A percentile compares a stretch with the other conserved stretches of the same genome.
These are phyloP conservation scores for Cytospora leucostoma DNA, from an alignment of 2,329 filamentous ascomycete species.

Conservation along the genomic window DNA sequence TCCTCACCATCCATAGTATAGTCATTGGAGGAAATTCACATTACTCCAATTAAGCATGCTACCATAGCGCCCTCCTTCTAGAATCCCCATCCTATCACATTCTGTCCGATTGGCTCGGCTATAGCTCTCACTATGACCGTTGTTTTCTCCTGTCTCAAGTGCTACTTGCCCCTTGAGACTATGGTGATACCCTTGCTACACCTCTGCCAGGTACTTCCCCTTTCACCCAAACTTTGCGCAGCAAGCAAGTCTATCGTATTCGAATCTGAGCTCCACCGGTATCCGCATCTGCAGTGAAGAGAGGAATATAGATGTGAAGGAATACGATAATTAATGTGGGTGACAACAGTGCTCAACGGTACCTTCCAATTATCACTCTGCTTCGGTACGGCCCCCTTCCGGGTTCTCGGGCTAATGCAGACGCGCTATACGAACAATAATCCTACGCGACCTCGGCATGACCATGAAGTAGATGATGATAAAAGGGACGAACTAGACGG, in stretches of 20 bases:
- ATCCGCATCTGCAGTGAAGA: background rate
- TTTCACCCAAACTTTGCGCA: background rate
- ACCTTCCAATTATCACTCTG: background rate
- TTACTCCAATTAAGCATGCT: constrained; percentile 3
- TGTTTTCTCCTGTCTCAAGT: constrained; percentile 4
- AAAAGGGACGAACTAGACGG: background rate
- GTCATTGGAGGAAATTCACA: constrained; percentile 23
- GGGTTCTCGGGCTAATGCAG: constrained; percentile 8
- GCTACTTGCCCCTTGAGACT: background rate
- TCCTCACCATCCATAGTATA: constrained; percentile 10
- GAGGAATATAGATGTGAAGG: background rate
- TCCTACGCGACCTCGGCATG: background rate
- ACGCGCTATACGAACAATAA: background rate
- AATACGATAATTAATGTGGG: constrained; percentile 1
- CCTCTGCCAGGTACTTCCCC: background rate
- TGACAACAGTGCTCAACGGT: background rate
- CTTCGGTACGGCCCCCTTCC: background rate
- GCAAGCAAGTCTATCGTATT: background rate
- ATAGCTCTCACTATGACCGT: constrained; percentile 2
- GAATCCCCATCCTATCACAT: background rate
- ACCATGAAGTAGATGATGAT: background rate
- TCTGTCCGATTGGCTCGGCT: constrained; percentile 5
- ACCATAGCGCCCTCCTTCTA: constrained; percentile 4
- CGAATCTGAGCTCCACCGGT: background rate
- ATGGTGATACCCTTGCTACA: constrained; percentile 5